Base-by-base conservation (phyloP, 2,329 filamentous ascomycete genomes). In the Septoria petroselini region DNA sequence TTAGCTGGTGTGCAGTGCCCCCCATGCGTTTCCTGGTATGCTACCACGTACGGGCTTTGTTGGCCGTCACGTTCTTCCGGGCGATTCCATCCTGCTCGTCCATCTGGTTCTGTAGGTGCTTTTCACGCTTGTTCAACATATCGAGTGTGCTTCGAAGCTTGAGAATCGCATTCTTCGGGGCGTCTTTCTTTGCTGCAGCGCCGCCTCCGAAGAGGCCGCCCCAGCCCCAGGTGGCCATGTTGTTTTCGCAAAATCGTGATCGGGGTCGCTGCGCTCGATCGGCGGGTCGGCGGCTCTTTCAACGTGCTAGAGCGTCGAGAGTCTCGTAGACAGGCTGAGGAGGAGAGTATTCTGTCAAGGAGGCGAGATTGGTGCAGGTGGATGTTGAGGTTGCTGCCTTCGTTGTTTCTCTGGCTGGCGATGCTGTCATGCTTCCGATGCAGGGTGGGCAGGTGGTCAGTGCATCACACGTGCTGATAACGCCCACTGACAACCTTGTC, bases 111-210 rank as follows among this genome's bases (percentile, higher is more conserved):
- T 93, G 86, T 55, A 97, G 73, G 68, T 97, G 89, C 70, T 82
- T 87, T 77, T 97, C 91, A 53, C 91, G 81, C 80, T 98, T 98
- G 74, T 94, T 89, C 67, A 98, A 79, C 91, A 97, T 97, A 63
- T 96, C 91, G 37, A 97, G 79, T 75, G 96, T 91, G 65, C 85
- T 81, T 62, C 93, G 83, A 66, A 98, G 76, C 53, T 81, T 82
- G 50, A 98, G 78, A 65, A 98, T 98, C 61, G 93, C 93, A 76
- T 95, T 93, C 80, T 98, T 98, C 50, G 93, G 89, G 53, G 83
- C 86, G 74, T 96, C 89, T 76, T 94, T 95, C 79, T 89, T 88
- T 74, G 90, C 84, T 62, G 84, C 84, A 64, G 82, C 81, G 46
- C 65, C 63, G 72, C 91, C 90, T 70, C 96, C 95, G 89, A 91